phyloP scores from a whole-genome alignment of 345 rosid species.

The Boechera retrofracta region DNA sequence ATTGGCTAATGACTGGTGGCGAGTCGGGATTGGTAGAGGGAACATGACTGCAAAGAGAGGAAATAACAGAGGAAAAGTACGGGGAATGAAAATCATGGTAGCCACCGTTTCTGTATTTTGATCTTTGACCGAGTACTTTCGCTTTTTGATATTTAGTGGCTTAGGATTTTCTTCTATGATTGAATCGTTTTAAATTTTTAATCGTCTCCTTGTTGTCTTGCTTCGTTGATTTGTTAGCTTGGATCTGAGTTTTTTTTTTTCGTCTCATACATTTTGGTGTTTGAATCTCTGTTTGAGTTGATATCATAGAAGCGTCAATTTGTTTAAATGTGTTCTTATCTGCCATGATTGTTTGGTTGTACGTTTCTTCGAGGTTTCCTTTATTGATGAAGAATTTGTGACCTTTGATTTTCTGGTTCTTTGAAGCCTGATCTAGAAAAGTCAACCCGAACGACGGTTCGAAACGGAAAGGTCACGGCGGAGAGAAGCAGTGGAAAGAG shows the following conservation, averaged over 20 bases:
- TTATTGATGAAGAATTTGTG: neutral
- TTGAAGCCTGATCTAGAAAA: too few relatives aligned
- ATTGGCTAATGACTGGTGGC: too few relatives aligned
- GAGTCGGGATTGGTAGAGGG: too few relatives aligned
- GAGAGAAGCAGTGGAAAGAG: too few relatives aligned
- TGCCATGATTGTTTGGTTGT: neutral
- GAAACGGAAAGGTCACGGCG: too few relatives aligned
- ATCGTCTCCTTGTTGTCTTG: neutral
- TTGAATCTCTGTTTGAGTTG: constrained; percentile 10
- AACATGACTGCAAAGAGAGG: too few relatives aligned
- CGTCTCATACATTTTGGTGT: neutral
- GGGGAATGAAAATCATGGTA: too few relatives aligned
- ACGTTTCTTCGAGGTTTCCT: neutral
- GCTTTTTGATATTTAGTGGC: neutral
- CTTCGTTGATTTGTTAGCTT: neutral
- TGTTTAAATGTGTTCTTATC: neutral
- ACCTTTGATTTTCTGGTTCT: too few relatives aligned
- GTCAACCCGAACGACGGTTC: too few relatives aligned
- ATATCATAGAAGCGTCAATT: neutral
- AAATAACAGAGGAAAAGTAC: too few relatives aligned
- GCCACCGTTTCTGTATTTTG: neutral
- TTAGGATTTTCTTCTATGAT: neutral
- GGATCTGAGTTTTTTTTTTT: constrained; percentile 8
- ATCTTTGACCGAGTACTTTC: constrained; percentile 11
- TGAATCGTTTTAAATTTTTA: neutral